Evolutionary conservation across 805 yeast species (phyloP), one percentile per base, ranked within the genome.

Genomic region (Wickerhamomyces ciferrii): DNA sequence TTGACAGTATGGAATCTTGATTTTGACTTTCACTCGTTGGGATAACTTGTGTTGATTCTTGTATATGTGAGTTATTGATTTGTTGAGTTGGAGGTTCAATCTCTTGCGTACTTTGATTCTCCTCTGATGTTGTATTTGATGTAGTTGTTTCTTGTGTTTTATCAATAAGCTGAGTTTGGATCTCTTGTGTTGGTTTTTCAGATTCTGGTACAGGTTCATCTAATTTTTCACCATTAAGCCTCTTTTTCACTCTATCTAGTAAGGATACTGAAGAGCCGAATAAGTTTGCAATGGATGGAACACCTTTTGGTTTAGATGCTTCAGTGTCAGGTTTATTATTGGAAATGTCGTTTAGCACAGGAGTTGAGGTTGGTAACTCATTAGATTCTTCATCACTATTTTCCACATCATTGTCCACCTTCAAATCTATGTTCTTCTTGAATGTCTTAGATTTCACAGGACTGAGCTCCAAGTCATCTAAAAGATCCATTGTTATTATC

Each of bases 381-480:
- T 35, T 19, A 27, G 13, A 10, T 27, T 27, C 31, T 35, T 35
- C 23, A 19, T 15, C 10, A 5, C 21, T 13, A 18, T 35, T 13
- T 18, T 35, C 37, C 4, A 38, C 39, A 20, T 42, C 37, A 15
- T 27, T 27, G 13, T 17, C 40, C 2, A 46, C 20, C 13, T 35
- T 13, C 15, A 52, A 47, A 35, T 45, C 44, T 5, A 59, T 39
- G n/a, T 40, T 19, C 38, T 54, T 59, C 34, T 47, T 49, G 46
- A 58, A 59, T 0, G 60, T 58, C 41, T 43, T 56, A 8, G 48
- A 41, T 43, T 41, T 52, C 19, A 43, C 49, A 3, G 51, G 48
- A 27, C 35, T 48, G 2, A 48, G 35, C 9, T 59, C 62, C 14
- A 59, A 42, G 4, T 48, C 49, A 18, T 55, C 59, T 3, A 56